phyloP scores from a whole-genome alignment of 2,329 filamentous ascomycete species.

The Talaromyces sp. region DNA sequence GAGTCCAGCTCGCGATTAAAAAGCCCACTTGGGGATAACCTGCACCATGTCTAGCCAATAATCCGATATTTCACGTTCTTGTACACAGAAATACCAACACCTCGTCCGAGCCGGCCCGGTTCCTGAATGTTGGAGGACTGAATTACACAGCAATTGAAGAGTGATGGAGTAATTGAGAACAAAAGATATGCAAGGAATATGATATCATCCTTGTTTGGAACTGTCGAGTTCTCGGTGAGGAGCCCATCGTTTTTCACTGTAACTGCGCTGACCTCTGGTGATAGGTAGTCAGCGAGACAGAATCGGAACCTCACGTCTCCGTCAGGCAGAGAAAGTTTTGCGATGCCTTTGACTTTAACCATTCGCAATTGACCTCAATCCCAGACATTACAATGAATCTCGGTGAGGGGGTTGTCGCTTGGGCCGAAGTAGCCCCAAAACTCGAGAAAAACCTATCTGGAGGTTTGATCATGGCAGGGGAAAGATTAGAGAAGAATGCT shows the following conservation, averaged over 20 bases:
- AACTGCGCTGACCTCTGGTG: slow-evolving; percentile 21
- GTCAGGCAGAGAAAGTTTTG: slow-evolving; percentile 23
- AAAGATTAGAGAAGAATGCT: neutral
- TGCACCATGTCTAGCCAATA: slow-evolving; percentile 17
- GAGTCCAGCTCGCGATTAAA: slow-evolving; percentile 20
- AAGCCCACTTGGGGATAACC: slow-evolving; percentile 19
- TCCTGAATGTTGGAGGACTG: slow-evolving; percentile 21
- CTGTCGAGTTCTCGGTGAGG: slow-evolving; percentile 21
- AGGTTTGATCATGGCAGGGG: slow-evolving; percentile 14
- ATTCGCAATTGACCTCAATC: slow-evolving; percentile 24
- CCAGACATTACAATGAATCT: slow-evolving; percentile 20
- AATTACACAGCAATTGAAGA: slow-evolving; percentile 19
- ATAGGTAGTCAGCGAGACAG: slow-evolving; percentile 22
- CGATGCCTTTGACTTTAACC: slow-evolving; percentile 25
- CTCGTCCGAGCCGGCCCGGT: slow-evolving; percentile 21
- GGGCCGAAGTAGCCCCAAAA: slow-evolving; percentile 21
- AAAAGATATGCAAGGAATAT: slow-evolving; percentile 21
- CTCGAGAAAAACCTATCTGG: slow-evolving; percentile 21
- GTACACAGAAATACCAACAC: slow-evolving; percentile 21
- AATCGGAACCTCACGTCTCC: slow-evolving; percentile 19
- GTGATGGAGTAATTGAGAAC: slow-evolving; percentile 17
- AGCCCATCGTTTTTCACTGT: slow-evolving; percentile 23
- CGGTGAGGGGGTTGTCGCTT: slow-evolving; percentile 12
- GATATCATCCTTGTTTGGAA: slow-evolving; percentile 22
- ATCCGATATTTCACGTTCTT: slow-evolving; percentile 24